Percentiles rank a stretch among this genome's conserved stretches.
Evolutionary conservation across 345 rosid genomes (phyloP).

Genomic region (Gossypium anomalum): DNA sequence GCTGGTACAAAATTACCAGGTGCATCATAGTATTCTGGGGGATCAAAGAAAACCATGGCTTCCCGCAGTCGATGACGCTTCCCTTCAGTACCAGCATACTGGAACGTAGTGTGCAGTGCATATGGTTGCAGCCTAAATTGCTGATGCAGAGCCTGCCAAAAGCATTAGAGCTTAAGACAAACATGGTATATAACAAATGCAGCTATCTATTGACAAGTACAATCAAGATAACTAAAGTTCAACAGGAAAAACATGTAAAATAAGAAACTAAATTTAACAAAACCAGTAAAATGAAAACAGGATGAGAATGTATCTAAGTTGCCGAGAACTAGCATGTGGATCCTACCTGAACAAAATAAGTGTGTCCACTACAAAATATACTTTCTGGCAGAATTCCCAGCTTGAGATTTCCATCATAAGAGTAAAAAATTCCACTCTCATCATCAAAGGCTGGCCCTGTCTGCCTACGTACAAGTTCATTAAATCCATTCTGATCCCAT

Average conservation of each 20-base stretch:
- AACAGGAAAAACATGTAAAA: neutral
- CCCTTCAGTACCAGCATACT: conserved; percentile 95
- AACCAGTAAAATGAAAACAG: neutral
- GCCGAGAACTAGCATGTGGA: conserved; percentile 6
- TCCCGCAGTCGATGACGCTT: conserved; percentile 95
- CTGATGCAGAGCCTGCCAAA: conserved; percentile 73
- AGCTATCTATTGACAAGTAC: neutral
- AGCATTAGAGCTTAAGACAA: conserved; percentile 13
- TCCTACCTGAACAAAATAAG: conserved; percentile 89
- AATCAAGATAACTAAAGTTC: conserved; percentile 6
- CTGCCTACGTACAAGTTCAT: conserved; percentile 72
- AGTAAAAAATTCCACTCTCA: conserved; percentile 72
- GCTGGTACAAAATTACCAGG: conserved; percentile 48
- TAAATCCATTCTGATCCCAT: conserved; percentile 99
- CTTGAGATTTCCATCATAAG: conserved; percentile 91
- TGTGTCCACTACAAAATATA: conserved; percentile 96
- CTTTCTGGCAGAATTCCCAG: conserved; percentile 92
- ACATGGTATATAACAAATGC: neutral
- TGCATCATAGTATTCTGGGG: conserved; percentile 76
- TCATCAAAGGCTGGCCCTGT: conserved; percentile 85
- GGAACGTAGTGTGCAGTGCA: conserved; percentile 95
- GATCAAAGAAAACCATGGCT: conserved; percentile 83
- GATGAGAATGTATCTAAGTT: neutral
- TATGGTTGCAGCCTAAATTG: conserved; percentile 89
- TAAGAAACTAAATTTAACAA: neutral